Evolutionary conservation across 345 rosid species (phyloP).

Genomic region (Pelargonium nanum): DNA sequence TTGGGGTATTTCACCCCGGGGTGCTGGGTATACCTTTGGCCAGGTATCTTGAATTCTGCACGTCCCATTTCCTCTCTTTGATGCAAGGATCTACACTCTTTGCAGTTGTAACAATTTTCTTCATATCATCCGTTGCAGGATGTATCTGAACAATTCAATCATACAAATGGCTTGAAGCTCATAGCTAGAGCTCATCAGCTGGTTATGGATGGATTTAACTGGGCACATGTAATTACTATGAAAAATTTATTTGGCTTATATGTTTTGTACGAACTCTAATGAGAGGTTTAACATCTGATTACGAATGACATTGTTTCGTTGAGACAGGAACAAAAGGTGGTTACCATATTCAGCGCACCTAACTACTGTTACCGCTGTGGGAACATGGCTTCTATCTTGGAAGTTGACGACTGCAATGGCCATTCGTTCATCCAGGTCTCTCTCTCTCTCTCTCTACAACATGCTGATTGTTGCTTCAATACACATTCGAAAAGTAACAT

Average conservation of each 20-base stretch:
- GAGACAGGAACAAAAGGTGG: constrained; percentile 96
- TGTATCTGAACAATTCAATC: constrained; percentile 94
- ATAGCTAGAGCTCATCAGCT: constrained; percentile 98
- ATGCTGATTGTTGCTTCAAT: not conserved
- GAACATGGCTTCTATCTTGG: constrained; percentile 97
- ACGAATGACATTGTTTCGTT: constrained; percentile 7
- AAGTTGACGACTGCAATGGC: constrained; percentile 85
- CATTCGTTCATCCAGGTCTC: constrained; percentile 93
- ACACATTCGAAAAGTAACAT: not conserved
- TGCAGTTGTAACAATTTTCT: not conserved
- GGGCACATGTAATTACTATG: constrained; percentile 70
- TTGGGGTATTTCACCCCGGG: constrained; percentile 99
- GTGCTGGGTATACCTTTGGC: constrained; percentile 98
- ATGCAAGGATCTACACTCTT: not conserved
- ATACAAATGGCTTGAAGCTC: constrained; percentile 75
- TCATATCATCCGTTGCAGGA: constrained; percentile 36
- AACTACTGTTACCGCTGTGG: constrained; percentile 98
- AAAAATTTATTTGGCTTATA: not conserved
- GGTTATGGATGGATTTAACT: constrained; percentile 97
- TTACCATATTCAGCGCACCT: constrained; percentile 93
- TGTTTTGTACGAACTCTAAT: not conserved
- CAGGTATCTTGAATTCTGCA: constrained; percentile 36
- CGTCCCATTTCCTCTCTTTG: not conserved
- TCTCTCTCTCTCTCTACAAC: constrained; percentile 1
- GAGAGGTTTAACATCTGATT: constrained; percentile 7